Evolutionary conservation across 2,329 filamentous ascomycete genomes (phyloP).

Genomic region (Sporothrix mexicana): DNA sequence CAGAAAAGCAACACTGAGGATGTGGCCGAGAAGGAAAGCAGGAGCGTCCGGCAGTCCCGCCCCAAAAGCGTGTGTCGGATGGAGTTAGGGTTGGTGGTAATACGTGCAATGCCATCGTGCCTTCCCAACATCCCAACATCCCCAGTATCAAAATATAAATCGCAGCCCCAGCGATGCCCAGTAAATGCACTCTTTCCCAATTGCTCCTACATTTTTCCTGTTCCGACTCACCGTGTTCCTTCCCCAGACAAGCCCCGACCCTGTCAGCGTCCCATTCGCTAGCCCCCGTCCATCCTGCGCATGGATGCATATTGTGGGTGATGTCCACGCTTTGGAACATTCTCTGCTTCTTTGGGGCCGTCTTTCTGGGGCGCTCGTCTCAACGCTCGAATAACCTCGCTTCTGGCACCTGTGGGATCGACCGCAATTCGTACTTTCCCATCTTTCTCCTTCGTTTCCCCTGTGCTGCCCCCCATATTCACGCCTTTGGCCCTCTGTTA

Average conservation of each 20-base stretch:
- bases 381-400: neutral
- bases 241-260: neutral
- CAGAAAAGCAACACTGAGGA: neutral
- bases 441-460: slow-evolving; percentile 11
- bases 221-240: neutral
- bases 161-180: neutral
- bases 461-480: neutral
- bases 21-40: neutral
- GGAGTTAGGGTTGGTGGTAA: too few species aligned
- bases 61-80: neutral
- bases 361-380: neutral
- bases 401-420: neutral
- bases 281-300: neutral
- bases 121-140: neutral
- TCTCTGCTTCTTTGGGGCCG: neutral
- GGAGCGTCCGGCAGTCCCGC: neutral
- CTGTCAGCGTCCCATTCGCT: slow-evolving; percentile 24
- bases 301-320: slow-evolving; percentile 10
- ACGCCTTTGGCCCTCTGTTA: neutral
- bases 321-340: slow-evolving; percentile 4
- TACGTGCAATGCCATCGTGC: neutral
- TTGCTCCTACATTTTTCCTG: neutral
- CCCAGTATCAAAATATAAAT: neutral
- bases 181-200: neutral
- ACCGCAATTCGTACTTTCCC: neutral